A percentile compares a stretch with the other conserved stretches of the same genome.
Conservation (phyloP, 768 basidiomycete genomes). For the Grammothele lineata region DNA sequence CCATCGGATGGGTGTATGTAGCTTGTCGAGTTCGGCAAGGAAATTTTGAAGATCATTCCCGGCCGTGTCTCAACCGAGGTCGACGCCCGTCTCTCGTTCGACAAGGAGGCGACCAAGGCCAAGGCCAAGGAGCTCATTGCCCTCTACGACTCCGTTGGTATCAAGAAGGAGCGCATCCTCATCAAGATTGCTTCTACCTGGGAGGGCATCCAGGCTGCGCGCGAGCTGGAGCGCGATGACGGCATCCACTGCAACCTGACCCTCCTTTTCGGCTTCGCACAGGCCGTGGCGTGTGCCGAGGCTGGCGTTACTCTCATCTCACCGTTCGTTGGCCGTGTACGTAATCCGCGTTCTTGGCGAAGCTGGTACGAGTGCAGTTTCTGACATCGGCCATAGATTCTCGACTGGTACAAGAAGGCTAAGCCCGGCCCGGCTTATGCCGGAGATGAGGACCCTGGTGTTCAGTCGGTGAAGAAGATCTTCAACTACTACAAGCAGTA, state of each 20-base stretch:
- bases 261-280: conserved; percentile 96
- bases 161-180: conserved; percentile 89
- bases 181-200: conserved; percentile 99
- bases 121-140: conserved; percentile 91
- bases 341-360: too few species aligned
- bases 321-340: conserved; percentile 95
- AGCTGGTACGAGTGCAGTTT: too few species aligned
- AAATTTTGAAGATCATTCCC: conserved; percentile 92
- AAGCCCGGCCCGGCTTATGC: conserved; percentile 80
- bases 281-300: conserved; percentile 98
- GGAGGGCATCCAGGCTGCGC: conserved; percentile 99
- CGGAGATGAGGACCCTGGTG: conserved; percentile 93
- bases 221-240: conserved; percentile 89
- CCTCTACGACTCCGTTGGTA: conserved; percentile 91
- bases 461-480: conserved; percentile 92
- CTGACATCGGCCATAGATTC: too few species aligned
- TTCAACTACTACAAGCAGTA: conserved; percentile 99
- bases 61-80: conserved; percentile 99
- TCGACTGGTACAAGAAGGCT: conserved; percentile 98
- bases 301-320: conserved; percentile 98
- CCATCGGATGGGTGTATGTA: too few species aligned
- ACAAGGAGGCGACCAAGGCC: conserved; percentile 87
- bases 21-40: conserved; percentile 97
- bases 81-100: conserved; percentile 95
- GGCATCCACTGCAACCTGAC: conserved; percentile 99